Base-by-base conservation (phyloP, 768 basidiomycete species). In the Dioszegia aurantiaca region DNA sequence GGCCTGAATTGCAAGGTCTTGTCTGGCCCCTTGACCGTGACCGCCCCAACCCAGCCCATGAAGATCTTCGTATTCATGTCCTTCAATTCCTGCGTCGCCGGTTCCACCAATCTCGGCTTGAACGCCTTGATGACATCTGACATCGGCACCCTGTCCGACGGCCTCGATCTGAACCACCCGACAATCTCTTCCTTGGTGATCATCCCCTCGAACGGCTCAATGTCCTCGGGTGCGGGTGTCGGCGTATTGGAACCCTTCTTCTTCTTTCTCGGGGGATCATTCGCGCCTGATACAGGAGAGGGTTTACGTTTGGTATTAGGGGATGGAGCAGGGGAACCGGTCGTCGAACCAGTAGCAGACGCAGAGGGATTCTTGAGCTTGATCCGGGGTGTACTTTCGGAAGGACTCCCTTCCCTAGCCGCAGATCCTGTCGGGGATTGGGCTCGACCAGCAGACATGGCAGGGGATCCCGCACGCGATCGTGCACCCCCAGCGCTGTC, bases 171-270 rank as follows among this genome's bases (percentile, higher is more conserved):
- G 47, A 72, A 72, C 68, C 68, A 72, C 21, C 58, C 45, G 11
- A 67, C 31, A 6, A 72, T 58, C 36, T 72, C 70, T 12, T 63
- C 55, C 40, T 58, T 49, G 12, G 67, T 65, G 40, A 72, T 67
- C 65, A 67, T 67, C 16, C 64, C 64, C n/a, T 47, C 53, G 59
- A 72, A 72, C 10, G 61, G 41, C 5, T 45, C 37, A n/a, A 61
- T 56, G 3, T 65, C 65, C 36, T 61, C 54, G 11, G 64, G 60
- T 14, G 56, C 59, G 4, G 69, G 69, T 5, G 69, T 71, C 14
- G 70, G 67, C 21, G 70, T 68, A 37, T 53, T 46, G 14, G 57
- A 58, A n/a, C 62, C 64, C 46, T 69, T 69, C 44, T 63, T 66
- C 47, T 71, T 71, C 36, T 64, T 64, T 2, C 45, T 48, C 1